A percentile compares a stretch with the other conserved stretches of the same genome.
Evolutionary conservation across 139 green algal genomes (phyloP).

Genomic region (Edaphochlamys debaryana): DNA sequence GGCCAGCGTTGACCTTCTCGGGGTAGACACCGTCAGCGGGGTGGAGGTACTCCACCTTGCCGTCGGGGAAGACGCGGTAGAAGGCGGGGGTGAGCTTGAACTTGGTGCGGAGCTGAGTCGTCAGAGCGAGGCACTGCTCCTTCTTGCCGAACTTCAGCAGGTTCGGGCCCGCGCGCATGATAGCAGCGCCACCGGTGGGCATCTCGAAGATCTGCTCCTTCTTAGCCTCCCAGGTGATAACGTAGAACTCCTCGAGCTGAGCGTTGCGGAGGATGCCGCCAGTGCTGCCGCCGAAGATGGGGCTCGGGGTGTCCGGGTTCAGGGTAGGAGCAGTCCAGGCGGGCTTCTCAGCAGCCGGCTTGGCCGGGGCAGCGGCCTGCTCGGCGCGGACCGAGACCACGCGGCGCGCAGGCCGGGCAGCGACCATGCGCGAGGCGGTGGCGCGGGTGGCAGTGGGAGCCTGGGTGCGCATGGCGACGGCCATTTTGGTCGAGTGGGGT

Average conservation of each 20-base stretch:
- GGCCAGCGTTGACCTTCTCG: constrained; percentile 98
- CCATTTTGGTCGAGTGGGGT: constrained; percentile 25
- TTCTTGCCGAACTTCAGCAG: constrained; percentile 99
- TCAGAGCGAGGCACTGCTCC: constrained; percentile 98
- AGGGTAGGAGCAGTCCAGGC: constrained; percentile 87
- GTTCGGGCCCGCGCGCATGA: constrained; percentile 98
- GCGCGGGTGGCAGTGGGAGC: constrained; percentile 27
- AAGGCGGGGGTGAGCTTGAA: constrained; percentile 95
- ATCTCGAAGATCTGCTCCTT: constrained; percentile 99
- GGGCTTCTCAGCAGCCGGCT: constrained; percentile 50
- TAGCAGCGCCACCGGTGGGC: constrained; percentile 97
- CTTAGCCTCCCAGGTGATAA: constrained; percentile 94
- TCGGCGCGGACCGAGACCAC: constrained; percentile 69
- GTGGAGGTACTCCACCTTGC: constrained; percentile 99
- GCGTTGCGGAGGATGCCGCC: constrained; percentile 97
- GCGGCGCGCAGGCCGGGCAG: constrained; percentile 25
- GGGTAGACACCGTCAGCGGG: constrained; percentile 99
- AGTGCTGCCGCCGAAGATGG: constrained; percentile 98
- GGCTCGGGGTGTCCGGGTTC: constrained; percentile 90
- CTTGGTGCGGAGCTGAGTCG: constrained; percentile 96
- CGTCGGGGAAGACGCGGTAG: constrained; percentile 95
- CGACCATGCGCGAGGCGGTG: not conserved
- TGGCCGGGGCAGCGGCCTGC: constrained; percentile 46
- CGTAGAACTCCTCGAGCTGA: constrained; percentile 65
- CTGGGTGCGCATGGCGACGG: constrained; percentile 33